Percentiles rank a stretch among this genome's conserved stretches.
Conservation (phyloP, 106 monocot genomes). For the Dendrobium catenatum region DNA sequence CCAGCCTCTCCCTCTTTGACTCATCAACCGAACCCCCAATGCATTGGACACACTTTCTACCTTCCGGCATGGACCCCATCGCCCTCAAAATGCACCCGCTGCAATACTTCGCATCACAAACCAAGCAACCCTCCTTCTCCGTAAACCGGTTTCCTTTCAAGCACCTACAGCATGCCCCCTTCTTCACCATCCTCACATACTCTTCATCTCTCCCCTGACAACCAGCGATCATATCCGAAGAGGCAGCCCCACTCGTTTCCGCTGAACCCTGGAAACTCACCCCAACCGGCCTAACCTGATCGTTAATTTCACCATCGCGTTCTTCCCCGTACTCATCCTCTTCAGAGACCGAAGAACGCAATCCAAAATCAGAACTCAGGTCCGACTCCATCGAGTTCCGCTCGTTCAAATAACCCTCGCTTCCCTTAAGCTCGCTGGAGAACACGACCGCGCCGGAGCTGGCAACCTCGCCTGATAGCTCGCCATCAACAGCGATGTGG, state of each 20-base stretch:
- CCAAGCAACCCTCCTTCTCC: constrained; percentile 76
- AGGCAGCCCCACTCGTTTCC: constrained; percentile 7
- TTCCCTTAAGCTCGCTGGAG: constrained; percentile 18
- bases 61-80: constrained; percentile 98
- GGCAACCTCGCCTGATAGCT: constrained; percentile 21
- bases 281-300: not conserved
- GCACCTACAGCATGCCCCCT: constrained; percentile 55
- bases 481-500: constrained; percentile 22
- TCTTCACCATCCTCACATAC: constrained; percentile 15
- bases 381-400: constrained; percentile 19
- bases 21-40: constrained; percentile 59
- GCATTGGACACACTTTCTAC: constrained; percentile 73
- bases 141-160: constrained; percentile 58
- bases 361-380: constrained; percentile 18
- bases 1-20: constrained; percentile 57
- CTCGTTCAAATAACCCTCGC: not conserved
- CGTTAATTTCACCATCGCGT: not conserved
- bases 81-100: constrained; percentile 45
- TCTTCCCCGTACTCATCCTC: constrained; percentile 18
- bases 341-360: constrained; percentile 13
- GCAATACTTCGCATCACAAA: constrained; percentile 76
- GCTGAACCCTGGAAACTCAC: constrained; percentile 25
- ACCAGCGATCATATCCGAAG: not conserved
- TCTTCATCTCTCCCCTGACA: constrained; percentile 7
- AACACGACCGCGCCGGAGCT: constrained; percentile 23